Evolutionary conservation across 805 yeast genomes (phyloP).

Genomic region (Saccharomycopsis sp.): DNA sequence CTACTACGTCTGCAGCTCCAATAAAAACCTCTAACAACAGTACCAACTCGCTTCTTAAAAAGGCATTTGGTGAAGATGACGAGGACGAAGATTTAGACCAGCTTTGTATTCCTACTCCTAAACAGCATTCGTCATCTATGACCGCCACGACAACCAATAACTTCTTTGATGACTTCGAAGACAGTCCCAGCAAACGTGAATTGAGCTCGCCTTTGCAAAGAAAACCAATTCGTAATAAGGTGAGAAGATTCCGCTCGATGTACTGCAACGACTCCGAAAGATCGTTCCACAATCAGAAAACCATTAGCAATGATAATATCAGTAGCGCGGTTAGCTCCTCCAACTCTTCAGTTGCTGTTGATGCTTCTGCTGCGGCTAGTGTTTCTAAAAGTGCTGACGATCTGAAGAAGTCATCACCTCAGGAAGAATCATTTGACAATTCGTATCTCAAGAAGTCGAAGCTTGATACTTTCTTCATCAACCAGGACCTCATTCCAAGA

Average conservation of each 20-base stretch:
- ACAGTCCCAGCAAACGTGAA: slow-evolving; percentile 26
- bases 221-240: slow-evolving; percentile 31
- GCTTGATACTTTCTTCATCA: slow-evolving; percentile 38
- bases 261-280: slow-evolving; percentile 50
- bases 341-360: slow-evolving; percentile 19
- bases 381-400: slow-evolving; percentile 17
- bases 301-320: slow-evolving; percentile 30
- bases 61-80: slow-evolving; percentile 19
- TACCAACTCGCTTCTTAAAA: neutral
- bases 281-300: slow-evolving; percentile 4
- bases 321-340: slow-evolving; percentile 18
- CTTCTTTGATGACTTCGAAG: slow-evolving; percentile 15
- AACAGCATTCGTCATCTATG: slow-evolving; percentile 23
- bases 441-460: slow-evolving; percentile 26
- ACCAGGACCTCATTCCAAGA: slow-evolving; percentile 52
- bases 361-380: slow-evolving; percentile 4
- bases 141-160: slow-evolving; percentile 21
- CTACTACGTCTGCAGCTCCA: slow-evolving; percentile 13
- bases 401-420: slow-evolving; percentile 18
- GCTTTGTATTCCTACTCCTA: slow-evolving; percentile 20
- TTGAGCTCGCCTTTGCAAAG: slow-evolving; percentile 36
- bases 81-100: slow-evolving; percentile 20
- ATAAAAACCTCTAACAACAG: slow-evolving; percentile 18
- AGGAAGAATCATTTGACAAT: slow-evolving; percentile 5
- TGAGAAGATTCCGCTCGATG: slow-evolving; percentile 64